Evolutionary conservation across 441 rosid genomes (phyloP).

Genomic region (Mallotus repandus): DNA sequence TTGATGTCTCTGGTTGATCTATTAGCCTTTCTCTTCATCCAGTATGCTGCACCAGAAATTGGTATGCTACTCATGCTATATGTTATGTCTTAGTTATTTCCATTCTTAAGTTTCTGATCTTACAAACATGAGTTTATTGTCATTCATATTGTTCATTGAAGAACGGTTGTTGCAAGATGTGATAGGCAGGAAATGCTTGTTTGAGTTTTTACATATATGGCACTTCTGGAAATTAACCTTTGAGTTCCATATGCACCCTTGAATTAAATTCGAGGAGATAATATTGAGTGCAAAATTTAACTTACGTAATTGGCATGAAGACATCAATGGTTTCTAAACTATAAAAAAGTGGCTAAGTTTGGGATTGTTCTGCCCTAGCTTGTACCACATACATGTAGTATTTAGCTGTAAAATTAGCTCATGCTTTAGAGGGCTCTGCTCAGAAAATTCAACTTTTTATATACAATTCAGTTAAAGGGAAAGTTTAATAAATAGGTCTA

Average conservation of each 20-base stretch:
- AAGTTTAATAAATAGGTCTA: neutral
- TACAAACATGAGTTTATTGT: neutral
- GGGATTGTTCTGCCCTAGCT: no score
- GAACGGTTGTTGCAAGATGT: neutral
- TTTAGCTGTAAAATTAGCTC: neutral
- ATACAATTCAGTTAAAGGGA: neutral
- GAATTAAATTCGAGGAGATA: neutral
- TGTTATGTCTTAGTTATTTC: neutral
- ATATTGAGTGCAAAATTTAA: no score
- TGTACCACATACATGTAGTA: no score
- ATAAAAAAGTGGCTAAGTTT: no score
- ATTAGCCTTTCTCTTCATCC: conserved; percentile 43
- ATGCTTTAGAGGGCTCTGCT: neutral
- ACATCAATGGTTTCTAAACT: neutral
- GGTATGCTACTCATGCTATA: conserved; percentile 28
- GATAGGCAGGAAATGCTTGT: neutral
- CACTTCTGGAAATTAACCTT: neutral
- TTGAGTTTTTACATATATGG: neutral
- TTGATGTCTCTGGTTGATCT: conserved; percentile 49
- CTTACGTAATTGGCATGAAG: neutral
- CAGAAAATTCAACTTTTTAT: neutral
- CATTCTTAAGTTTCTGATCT: neutral
- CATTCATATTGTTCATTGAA: neutral
- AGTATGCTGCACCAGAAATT: conserved; percentile 41
- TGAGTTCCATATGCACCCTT: neutral